Percentiles rank a stretch among this genome's conserved stretches.
phyloP scores from a whole-genome alignment of 441 rosid genomes.

The Populus hybrid region DNA sequence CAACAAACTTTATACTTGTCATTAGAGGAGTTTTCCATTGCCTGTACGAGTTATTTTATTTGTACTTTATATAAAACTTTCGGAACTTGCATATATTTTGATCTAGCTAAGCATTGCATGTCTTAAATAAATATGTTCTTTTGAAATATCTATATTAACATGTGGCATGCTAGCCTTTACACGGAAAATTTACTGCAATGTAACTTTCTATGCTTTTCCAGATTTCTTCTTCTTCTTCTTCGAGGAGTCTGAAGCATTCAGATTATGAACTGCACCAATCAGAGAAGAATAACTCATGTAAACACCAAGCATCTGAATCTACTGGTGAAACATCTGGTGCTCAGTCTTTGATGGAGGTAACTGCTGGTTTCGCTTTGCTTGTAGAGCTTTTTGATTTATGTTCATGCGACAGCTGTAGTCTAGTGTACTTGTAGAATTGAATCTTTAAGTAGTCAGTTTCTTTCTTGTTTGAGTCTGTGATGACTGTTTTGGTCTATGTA shows the following conservation, averaged over 20 bases:
- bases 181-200: not conserved
- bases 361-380: not conserved
- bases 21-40: not conserved
- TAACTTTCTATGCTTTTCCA: constrained; percentile 6
- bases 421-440: not conserved
- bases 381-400: constrained; percentile 1
- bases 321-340: constrained; percentile 37
- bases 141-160: too few relatives aligned
- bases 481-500: not conserved
- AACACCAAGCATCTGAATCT: constrained; percentile 35
- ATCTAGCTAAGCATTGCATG: not conserved
- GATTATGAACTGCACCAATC: constrained; percentile 27
- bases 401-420: not conserved
- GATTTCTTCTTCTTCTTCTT: constrained; percentile 22
- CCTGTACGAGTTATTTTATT: not conserved
- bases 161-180: too few relatives aligned
- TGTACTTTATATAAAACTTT: not conserved
- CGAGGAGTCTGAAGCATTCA: constrained; percentile 20
- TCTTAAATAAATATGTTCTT: not conserved
- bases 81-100: not conserved
- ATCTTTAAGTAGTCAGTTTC: not conserved
- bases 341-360: constrained; percentile 48
- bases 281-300: constrained; percentile 26
- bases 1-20: not conserved
- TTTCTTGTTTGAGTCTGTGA: not conserved